Evolutionary conservation across 257 asterid species (phyloP).

Genomic region (Rubia yunnanensis): DNA sequence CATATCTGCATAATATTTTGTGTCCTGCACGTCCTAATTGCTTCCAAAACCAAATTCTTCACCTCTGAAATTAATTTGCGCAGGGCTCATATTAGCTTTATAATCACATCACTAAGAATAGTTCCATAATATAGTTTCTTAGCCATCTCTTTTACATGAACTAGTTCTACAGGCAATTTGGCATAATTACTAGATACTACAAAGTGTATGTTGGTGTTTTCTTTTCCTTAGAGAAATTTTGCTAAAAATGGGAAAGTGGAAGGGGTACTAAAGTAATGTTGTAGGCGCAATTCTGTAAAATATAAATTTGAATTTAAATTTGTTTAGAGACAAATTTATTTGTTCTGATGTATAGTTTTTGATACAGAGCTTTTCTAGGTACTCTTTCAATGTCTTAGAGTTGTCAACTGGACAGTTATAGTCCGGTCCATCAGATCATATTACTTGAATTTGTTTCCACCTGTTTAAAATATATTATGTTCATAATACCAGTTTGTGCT

Average conservation of each 20-base stretch:
- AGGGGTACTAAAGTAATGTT: background rate
- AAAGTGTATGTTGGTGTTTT: background rate
- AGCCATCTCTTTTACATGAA: background rate
- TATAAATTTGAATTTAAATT: background rate
- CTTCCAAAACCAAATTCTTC: background rate
- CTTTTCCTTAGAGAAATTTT: background rate
- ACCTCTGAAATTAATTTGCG: background rate
- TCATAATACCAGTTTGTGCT: background rate
- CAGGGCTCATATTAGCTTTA: background rate
- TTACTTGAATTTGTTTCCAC: background rate
- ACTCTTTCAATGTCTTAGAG: background rate
- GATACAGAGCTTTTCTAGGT: background rate
- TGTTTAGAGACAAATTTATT: background rate
- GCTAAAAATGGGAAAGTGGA: background rate
- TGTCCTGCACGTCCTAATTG: background rate
- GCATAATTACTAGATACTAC: background rate
- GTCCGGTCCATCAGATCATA: background rate
- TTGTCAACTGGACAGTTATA: background rate
- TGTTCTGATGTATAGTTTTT: background rate
- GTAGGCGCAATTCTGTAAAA: background rate
- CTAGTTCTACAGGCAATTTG: background rate
- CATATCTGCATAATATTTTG: background rate
- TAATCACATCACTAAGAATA: background rate
- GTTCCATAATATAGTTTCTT: background rate
- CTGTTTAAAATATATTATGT: background rate